Evolutionary conservation across 1,284 basidiomycete genomes (phyloP).

Genomic region (Leccinum fallax): DNA sequence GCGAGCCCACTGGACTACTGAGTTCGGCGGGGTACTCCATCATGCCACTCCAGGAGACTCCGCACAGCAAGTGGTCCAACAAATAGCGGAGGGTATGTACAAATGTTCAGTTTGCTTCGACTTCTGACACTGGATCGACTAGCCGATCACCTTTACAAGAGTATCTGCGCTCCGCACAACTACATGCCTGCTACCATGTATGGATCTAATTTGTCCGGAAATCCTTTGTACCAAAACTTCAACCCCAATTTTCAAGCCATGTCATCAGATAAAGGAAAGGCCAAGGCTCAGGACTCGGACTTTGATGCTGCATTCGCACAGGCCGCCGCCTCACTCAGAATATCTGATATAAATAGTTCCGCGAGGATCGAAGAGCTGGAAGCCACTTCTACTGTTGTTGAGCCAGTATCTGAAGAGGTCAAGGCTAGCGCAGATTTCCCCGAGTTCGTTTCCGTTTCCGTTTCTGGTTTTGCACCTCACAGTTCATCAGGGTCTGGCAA

Average conservation of each 20-base stretch:
- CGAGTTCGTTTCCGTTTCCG: conserved; percentile 40
- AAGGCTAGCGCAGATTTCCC: conserved; percentile 44
- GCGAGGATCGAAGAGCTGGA: conserved; percentile 57
- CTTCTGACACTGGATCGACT: conserved; percentile 13
- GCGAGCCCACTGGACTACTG: conserved; percentile 49
- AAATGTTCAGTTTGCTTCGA: neutral
- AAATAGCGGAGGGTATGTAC: conserved; percentile 29
- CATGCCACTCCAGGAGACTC: conserved; percentile 13
- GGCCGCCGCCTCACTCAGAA: conserved; percentile 49
- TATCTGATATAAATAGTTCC: conserved; percentile 46
- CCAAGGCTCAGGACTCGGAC: conserved; percentile 72
- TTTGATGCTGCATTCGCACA: conserved; percentile 79
- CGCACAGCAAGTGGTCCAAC: conserved; percentile 34
- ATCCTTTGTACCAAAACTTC: conserved; percentile 37
- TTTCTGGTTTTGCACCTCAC: conserved; percentile 3
- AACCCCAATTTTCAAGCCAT: conserved; percentile 17
- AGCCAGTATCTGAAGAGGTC: conserved; percentile 35
- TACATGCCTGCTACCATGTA: conserved; percentile 32
- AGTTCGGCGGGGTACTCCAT: conserved; percentile 40
- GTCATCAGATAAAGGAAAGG: conserved; percentile 60
- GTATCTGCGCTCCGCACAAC: conserved; percentile 28
- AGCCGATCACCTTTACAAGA: conserved; percentile 25
- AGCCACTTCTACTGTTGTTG: conserved; percentile 42
- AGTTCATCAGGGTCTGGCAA: conserved; percentile 55
- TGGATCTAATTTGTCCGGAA: conserved; percentile 32